These are phyloP conservation scores for Penicillium mononematosum DNA, from an alignment of 495 filamentous ascomycete species.

Conservation along the genomic window DNA sequence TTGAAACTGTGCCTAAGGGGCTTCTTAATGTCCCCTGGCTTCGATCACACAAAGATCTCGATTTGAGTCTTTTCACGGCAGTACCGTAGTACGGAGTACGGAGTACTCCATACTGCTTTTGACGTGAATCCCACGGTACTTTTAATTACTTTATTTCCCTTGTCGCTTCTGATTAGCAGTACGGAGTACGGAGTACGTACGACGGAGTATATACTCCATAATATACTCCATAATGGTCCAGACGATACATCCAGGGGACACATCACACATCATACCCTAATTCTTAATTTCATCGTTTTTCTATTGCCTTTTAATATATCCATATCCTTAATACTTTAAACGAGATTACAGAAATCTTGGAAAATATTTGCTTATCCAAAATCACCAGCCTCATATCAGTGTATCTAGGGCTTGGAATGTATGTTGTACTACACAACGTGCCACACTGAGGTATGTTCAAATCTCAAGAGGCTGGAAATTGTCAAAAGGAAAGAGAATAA, in stretches of 20 bases:
- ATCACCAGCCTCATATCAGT: conserved; percentile 19
- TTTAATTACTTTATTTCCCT: background rate
- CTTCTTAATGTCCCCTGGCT: background rate
- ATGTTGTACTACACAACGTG: conserved; percentile 22
- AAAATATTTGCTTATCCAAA: conserved; percentile 20
- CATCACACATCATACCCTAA: background rate
- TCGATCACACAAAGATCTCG: background rate
- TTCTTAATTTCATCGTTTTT: background rate
- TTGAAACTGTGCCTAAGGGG: conserved; percentile 19
- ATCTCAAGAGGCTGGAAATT: conserved; percentile 27
- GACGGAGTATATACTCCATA: too few species aligned
- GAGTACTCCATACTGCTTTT: background rate
- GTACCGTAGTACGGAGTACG: too few species aligned
- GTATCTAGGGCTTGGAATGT: conserved; percentile 23
- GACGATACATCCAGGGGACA: background rate
- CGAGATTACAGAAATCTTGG: conserved; percentile 6
- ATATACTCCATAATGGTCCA: conserved; percentile 11
- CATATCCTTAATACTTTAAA: background rate
- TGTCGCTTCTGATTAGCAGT: background rate
- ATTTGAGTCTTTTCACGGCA: too few species aligned
- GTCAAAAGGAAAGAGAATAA: conserved; percentile 17
- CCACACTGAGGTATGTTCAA: conserved; percentile 23
- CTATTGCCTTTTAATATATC: background rate
- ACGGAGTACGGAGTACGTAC: background rate
- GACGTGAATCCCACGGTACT: background rate